Evolutionary conservation across 257 asterid genomes (phyloP).

Genomic region (Paulownia fortunei): DNA sequence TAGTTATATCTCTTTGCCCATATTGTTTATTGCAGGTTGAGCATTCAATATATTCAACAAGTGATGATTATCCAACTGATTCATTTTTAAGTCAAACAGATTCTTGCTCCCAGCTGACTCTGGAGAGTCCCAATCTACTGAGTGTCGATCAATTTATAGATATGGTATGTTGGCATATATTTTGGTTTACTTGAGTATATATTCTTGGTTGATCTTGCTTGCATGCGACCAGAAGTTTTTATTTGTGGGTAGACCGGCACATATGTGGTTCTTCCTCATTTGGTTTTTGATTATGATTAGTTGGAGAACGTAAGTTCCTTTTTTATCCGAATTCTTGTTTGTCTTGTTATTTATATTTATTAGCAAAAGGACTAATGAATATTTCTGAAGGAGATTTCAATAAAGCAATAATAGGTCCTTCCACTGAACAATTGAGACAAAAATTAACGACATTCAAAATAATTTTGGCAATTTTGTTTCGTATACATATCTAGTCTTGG

Average conservation of each 20-base stretch:
- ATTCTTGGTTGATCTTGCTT: not conserved
- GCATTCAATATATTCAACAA: conserved; percentile 44
- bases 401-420: not conserved
- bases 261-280: not conserved
- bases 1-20: conserved; percentile 29
- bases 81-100: conserved; percentile 55
- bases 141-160: conserved; percentile 72
- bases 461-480: too few species aligned
- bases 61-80: conserved; percentile 65
- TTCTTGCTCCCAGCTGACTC: conserved; percentile 52
- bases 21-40: conserved; percentile 44
- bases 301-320: not conserved
- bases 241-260: conserved; percentile 7
- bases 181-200: not conserved
- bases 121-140: conserved; percentile 60
- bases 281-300: not conserved
- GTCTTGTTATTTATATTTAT: not conserved
- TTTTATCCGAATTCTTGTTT: not conserved
- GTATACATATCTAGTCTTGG: too few species aligned
- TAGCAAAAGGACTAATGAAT: not conserved
- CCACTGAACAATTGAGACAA: not conserved
- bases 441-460: too few species aligned
- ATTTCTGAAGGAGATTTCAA: not conserved
- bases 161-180: conserved; percentile 54
- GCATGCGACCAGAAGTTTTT: not conserved